Evolutionary conservation across 441 rosid genomes (phyloP).

Genomic region (Macaranga tanarius): DNA sequence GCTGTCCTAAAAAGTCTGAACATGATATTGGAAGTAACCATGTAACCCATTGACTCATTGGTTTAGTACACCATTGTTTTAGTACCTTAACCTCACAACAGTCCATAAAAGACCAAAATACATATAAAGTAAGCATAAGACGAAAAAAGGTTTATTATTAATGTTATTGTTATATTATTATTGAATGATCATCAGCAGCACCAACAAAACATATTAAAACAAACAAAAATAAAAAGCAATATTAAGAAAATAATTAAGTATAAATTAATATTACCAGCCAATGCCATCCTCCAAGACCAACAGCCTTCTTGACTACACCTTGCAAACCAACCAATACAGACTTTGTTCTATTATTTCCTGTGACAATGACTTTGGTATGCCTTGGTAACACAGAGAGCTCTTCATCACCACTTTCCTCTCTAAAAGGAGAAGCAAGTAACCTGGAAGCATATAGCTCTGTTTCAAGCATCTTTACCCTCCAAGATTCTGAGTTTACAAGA

Average conservation of each 20-base stretch:
- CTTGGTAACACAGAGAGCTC: constrained; percentile 78
- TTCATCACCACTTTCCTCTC: constrained; percentile 60
- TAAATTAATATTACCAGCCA: constrained; percentile 58
- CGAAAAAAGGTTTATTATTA: too few relatives aligned
- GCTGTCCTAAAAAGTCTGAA: too few relatives aligned
- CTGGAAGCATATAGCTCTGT: constrained; percentile 51
- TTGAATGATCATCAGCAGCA: too few relatives aligned
- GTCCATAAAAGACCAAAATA: too few relatives aligned
- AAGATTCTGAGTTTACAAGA: neutral
- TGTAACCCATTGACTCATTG: too few relatives aligned
- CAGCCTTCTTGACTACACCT: constrained; percentile 86
- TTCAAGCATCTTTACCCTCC: constrained; percentile 46
- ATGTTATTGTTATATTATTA: too few relatives aligned
- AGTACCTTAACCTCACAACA: too few relatives aligned
- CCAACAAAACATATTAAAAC: constrained; percentile 48
- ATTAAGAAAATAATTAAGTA: neutral
- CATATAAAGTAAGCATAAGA: too few relatives aligned
- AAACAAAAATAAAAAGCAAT: neutral
- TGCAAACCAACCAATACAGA: constrained; percentile 79
- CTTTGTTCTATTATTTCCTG: constrained; percentile 78
- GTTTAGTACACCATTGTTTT: too few relatives aligned
- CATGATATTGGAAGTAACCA: too few relatives aligned
- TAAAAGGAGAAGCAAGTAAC: constrained; percentile 50
- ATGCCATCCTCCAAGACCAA: constrained; percentile 92
- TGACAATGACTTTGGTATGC: constrained; percentile 75